Evolutionary conservation across 163 green algal species (phyloP), one percentile per base, ranked within the genome.

Genomic region (Volvox carteri): DNA sequence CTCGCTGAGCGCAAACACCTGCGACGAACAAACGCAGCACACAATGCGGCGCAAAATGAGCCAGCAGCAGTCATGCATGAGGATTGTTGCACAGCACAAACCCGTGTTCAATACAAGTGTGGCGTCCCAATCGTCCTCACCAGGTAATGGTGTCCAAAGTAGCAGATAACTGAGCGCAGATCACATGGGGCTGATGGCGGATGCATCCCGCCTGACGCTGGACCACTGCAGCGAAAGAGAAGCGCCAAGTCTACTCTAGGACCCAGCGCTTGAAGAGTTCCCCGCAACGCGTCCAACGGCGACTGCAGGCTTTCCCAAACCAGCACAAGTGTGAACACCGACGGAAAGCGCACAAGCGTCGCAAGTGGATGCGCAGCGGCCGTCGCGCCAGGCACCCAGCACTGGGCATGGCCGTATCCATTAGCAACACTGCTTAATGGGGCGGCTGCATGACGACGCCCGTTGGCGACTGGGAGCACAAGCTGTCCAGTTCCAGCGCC

Each of bases 61-160:
- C n/a, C n/a, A n/a, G n/a, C n/a, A n/a, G n/a, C n/a, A n/a, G n/a
- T n/a, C n/a, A n/a, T n/a, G n/a, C n/a, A n/a, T n/a, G n/a, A n/a
- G n/a, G n/a, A n/a, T n/a, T n/a, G n/a, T 65, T 65, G 54, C 54
- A 65, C 50, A 65, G 28, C 54, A 65, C 54, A 2, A 30, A 25
- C 8, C 7, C 54, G 2, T 23, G 25, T 23, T 65, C 5, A 65
- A n/a, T n/a, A n/a, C n/a, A n/a, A n/a, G n/a, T n/a, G n/a, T n/a
- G n/a, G n/a, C n/a, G n/a, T 65, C 54, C 54, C 54, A 65, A 23
- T 11, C 54, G 54, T 11, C 54, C 54, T 65, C 54, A 87, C 83
- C n/a, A 90, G 90, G 90, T 97, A 97, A 86, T 97, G 95, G 90
- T 96, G 95, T 1, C 95, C 93, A 87, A 95, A 95, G 90, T 97